Conservation (phyloP, 495 filamentous ascomycete genomes). For the Annulohypoxylon stygium region DNA sequence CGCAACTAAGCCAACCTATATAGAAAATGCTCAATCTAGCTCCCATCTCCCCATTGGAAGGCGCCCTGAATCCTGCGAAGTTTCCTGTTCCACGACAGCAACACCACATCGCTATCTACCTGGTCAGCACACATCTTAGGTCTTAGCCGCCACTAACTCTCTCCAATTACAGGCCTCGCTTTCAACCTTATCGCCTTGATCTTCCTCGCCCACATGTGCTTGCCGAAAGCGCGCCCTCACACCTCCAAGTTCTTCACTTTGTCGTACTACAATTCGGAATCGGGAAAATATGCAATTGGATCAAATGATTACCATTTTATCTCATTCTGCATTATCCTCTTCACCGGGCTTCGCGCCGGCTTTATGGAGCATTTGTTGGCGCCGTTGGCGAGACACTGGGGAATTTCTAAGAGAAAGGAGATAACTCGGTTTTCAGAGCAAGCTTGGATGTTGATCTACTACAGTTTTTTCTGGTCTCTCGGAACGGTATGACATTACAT, state of each 20-base stretch:
- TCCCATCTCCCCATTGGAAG: not conserved
- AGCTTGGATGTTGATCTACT: conserved; percentile 89
- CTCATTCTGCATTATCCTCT: conserved; percentile 80
- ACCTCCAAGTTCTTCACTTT: conserved; percentile 88
- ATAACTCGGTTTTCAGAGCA: conserved; percentile 90
- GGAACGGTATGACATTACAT: conserved; percentile 76
- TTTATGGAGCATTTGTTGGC: conserved; percentile 87
- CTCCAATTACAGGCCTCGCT: conserved; percentile 71
- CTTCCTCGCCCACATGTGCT: conserved; percentile 79
- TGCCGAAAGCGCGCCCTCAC: conserved; percentile 80
- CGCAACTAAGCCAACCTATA: not conserved
- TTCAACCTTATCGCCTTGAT: conserved; percentile 83
- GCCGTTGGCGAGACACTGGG: conserved; percentile 76
- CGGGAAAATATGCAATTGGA: conserved; percentile 78
- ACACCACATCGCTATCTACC: not conserved
- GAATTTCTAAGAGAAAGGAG: conserved; percentile 79
- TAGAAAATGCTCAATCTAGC: not conserved
- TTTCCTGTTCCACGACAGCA: conserved; percentile 38
- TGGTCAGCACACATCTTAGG: conserved; percentile 4
- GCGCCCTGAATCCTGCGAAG: conserved; percentile 18
- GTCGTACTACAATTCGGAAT: conserved; percentile 79
- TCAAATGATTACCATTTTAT: conserved; percentile 85
- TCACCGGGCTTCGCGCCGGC: conserved; percentile 87
- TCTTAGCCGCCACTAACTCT: conserved; percentile 32
- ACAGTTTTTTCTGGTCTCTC: conserved; percentile 79